These are phyloP conservation scores for Castanea crenata DNA, from an alignment of 306 rosid genomes.

Conservation along the genomic window DNA sequence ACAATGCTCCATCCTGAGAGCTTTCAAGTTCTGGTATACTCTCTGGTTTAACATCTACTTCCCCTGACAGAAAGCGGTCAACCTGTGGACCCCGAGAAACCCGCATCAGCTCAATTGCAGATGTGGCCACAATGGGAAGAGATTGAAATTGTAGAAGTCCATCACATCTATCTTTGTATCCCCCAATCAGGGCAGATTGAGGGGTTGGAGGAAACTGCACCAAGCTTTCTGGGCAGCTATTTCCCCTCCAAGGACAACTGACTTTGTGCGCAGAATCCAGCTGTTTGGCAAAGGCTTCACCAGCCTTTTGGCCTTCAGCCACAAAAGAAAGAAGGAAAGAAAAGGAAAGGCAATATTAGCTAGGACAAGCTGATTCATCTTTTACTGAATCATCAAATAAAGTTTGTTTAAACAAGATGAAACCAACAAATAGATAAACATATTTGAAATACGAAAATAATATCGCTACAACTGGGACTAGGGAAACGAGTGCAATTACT, in stretches of 20 bases:
- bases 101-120: constrained; percentile 81
- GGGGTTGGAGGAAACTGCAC: constrained; percentile 98
- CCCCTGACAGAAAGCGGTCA: constrained; percentile 78
- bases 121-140: constrained; percentile 74
- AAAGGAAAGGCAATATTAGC: constrained; percentile 10
- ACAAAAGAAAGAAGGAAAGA: constrained; percentile 32
- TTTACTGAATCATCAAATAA: constrained; percentile 1
- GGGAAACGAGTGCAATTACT: not conserved
- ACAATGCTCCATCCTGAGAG: constrained; percentile 72
- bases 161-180: constrained; percentile 97
- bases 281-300: constrained; percentile 77
- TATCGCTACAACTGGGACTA: not conserved
- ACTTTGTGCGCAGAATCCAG: constrained; percentile 83
- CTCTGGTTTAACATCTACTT: constrained; percentile 62
- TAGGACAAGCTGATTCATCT: constrained; percentile 24
- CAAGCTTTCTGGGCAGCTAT: constrained; percentile 94
- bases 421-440: constrained; percentile 2
- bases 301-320: constrained; percentile 70
- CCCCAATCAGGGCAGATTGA: constrained; percentile 87
- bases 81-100: constrained; percentile 69
- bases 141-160: constrained; percentile 82
- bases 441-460: constrained; percentile 2
- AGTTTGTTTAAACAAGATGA: constrained; percentile 1
- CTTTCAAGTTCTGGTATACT: constrained; percentile 62
- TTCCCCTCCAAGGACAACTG: constrained; percentile 93